These are phyloP conservation scores for Chlorophyllum brunneum DNA, from an alignment of 768 basidiomycete species.

Conservation along the genomic window DNA sequence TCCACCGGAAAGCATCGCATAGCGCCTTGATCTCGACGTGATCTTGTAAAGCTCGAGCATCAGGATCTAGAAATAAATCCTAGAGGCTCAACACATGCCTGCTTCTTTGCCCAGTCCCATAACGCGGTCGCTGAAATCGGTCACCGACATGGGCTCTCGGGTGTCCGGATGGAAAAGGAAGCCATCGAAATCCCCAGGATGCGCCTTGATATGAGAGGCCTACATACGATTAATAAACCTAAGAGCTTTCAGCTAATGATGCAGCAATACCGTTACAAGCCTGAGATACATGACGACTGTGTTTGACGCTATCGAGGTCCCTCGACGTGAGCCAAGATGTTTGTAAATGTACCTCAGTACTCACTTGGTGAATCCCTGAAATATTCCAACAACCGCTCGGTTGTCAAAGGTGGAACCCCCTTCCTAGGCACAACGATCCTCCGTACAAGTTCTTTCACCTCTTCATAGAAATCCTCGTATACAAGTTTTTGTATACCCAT, in stretches of 20 bases:
- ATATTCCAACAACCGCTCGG: constrained; percentile 6
- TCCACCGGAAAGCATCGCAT: constrained; percentile 59
- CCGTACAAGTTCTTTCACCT: constrained; percentile 50
- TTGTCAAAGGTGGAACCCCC: background rate
- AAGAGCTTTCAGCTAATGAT: no score
- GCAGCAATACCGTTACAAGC: constrained; percentile 52
- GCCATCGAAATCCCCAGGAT: constrained; percentile 55
- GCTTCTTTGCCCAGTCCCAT: constrained; percentile 84
- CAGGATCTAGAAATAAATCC: background rate
- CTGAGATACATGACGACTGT: constrained; percentile 55
- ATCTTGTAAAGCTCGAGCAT: constrained; percentile 36
- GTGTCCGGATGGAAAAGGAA: constrained; percentile 81
- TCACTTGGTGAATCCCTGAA: constrained; percentile 11
- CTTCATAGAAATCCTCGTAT: constrained; percentile 73
- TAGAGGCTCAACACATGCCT: constrained; percentile 34
- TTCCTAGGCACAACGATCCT: constrained; percentile 24
- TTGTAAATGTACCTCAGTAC: background rate
- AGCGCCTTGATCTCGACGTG: constrained; percentile 82
- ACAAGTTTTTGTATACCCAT: constrained; percentile 66
- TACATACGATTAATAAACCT: constrained; percentile 16
- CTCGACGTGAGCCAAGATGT: background rate
- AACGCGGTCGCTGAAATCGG: constrained; percentile 69
- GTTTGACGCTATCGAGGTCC: constrained; percentile 4
- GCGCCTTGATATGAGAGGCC: constrained; percentile 72
- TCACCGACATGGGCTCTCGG: constrained; percentile 48